Evolutionary conservation across 768 basidiomycete genomes (phyloP), one percentile per base, ranked within the genome.

Genomic region (Phaeotremella skinneri): DNA sequence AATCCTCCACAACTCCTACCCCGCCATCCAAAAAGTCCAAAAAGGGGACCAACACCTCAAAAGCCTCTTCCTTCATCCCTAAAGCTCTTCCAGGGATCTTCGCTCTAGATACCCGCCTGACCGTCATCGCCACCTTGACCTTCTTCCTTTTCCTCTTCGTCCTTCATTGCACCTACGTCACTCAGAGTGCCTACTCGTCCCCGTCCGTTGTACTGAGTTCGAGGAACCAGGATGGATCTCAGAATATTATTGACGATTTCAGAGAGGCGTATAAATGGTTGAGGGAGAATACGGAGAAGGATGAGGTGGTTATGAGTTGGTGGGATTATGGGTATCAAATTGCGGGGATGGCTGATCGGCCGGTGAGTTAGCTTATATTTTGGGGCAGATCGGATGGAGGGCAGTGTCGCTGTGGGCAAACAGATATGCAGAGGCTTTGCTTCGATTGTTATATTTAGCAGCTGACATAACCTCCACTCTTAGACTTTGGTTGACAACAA

Each of bases 311-410:
- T 25, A 93, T 94, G 91, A 90, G 88, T 61, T 99, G 96, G 96
- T 98, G 96, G 96, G 96, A 98, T 79, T 99, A 98, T 67, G 96
- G 94, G 27, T 98, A 99, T 76, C 94, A 98, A 78, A 97, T 98
- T 72, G 96, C 96, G 39, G 96, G 96, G 39, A 96, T 98, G 90
- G 93, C 96, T 23, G 92, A 98, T 79, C 81, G 94, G 45, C 87
- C 91, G 14, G 39, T 42, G 21, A 55, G 37, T 42, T 13, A 23
- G 20, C 7, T 25, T 11, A 29, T 50, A 13, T 50, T 27, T 50
- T 23, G 49, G 29, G 26, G 49, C n/a, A n/a, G n/a, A n/a, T n/a
- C n/a, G 43, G 11, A 45, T 37, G 34, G 7, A 37, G 37, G 21
- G 20, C n/a, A n/a, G n/a, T n/a, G n/a, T n/a, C n/a, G n/a, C n/a